These are phyloP conservation scores for Oldenlandia corymbosa DNA, from an alignment of 257 asterid genomes.

Conservation along the genomic window DNA sequence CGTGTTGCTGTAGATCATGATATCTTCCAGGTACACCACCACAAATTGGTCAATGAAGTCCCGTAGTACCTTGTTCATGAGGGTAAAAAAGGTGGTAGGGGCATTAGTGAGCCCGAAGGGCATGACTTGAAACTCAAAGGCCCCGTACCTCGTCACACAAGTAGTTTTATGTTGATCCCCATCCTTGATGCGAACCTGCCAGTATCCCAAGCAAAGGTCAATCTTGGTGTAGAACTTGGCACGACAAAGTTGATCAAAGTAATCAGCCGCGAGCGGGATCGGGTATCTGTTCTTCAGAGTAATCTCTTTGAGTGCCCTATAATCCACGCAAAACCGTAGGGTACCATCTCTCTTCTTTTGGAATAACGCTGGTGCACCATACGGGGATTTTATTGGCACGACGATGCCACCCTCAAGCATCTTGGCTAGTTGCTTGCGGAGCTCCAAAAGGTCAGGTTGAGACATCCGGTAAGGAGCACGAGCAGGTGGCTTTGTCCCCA, in stretches of 20 bases:
- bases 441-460: neutral
- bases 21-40: conserved; percentile 9
- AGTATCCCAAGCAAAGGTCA: neutral
- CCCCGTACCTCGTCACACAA: neutral
- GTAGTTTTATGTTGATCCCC: neutral
- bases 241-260: no score
- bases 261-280: no score
- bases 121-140: no score
- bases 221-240: neutral
- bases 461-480: neutral
- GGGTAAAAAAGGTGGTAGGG: neutral
- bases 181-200: neutral
- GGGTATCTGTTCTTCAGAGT: no score
- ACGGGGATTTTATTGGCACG: neutral
- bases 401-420: neutral
- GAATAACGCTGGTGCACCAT: no score
- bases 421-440: neutral
- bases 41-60: no score
- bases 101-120: neutral
- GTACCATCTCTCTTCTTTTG: no score
- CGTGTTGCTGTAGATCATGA: neutral
- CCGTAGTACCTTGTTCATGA: neutral
- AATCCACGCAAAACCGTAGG: no score
- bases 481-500: neutral
- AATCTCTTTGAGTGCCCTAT: no score